Base-by-base conservation (phyloP, 164 flowering plant species). In the Stephania cephalantha region DNA sequence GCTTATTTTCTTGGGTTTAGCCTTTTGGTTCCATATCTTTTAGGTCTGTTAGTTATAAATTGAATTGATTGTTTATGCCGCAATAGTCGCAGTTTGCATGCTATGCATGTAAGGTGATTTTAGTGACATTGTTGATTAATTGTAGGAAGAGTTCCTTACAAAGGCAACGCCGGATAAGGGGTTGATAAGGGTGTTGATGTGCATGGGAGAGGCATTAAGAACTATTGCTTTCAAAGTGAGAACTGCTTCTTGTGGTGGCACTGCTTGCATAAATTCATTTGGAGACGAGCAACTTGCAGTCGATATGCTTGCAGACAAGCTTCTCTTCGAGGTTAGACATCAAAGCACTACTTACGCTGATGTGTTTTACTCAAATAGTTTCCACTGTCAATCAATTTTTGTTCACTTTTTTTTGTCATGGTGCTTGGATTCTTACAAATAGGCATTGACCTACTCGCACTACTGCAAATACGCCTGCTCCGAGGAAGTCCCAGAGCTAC, bases 231-330 rank as follows among this genome's bases (percentile, higher is more conserved):
- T 90, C 84, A 95, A 95, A 83, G 99, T 95, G 46, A 89, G 88
- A 74, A 95, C 99, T 64, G 99, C 99, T 75, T 95, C 99, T 76
- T 93, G 99, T 83, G 99, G 96, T 45, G 99, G 96, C 78, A 93
- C 99, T 0, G 92, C 93, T 18, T 95, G 99, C 77, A 92, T 95
- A 5, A 95, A 95, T 78, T 84, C 96, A 5, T 95, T 95, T 80
- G 99, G 99, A 44, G 99, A 95, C 77, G 99, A 95, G 78, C 99
- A 95, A 71, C 97, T 95, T 30, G 99, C 99, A 29, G 97, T 93
- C 13, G 99, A 95, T 82, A 80, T 95, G 95, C 92, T 95, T 53
- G 99, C 98, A 11, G 71, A 93, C 84, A 87, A 95, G 79, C 92
- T 93, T 74, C 93, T 92, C 9, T 95, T 93, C 31, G 99, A 95